Conservation (phyloP, 2,329 filamentous ascomycete species). For the Aspergillus bombycis region DNA sequence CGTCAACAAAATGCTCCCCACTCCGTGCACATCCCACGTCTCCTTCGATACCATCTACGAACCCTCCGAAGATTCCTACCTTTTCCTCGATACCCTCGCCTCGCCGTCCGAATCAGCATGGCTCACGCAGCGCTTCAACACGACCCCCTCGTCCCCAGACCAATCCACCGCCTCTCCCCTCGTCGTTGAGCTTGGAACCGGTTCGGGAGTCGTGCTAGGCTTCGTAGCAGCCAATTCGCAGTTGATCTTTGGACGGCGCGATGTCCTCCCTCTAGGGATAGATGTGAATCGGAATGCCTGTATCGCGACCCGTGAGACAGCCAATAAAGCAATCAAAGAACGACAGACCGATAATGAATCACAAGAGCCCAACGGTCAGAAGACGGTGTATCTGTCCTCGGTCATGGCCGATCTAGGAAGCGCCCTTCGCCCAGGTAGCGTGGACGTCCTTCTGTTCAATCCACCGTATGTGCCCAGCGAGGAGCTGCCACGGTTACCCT, state of each 20-base stretch:
- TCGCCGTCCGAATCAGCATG: constrained; percentile 69
- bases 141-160: constrained; percentile 5
- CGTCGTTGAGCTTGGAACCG: constrained; percentile 83
- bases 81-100: constrained; percentile 89
- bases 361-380: background rate
- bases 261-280: constrained; percentile 73
- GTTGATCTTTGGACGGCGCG: constrained; percentile 70
- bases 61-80: constrained; percentile 92
- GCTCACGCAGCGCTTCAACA: constrained; percentile 65
- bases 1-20: constrained; percentile 70
- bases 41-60: constrained; percentile 89
- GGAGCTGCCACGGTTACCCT: constrained; percentile 63
- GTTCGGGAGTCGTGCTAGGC: constrained; percentile 90
- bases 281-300: constrained; percentile 89
- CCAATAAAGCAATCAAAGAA: constrained; percentile 53
- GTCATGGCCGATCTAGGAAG: constrained; percentile 71
- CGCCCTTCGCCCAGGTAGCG: constrained; percentile 59
- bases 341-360: constrained; percentile 18
- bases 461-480: constrained; percentile 93
- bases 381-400: constrained; percentile 65
- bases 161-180: constrained; percentile 51
- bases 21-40: constrained; percentile 90
- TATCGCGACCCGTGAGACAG: constrained; percentile 71
- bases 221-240: constrained; percentile 78
- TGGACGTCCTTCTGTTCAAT: constrained; percentile 94